Evolutionary conservation across 179 eudicot genomes (phyloP), one percentile per base, ranked within the genome.

Genomic region (Sideroxylon spinosum): DNA sequence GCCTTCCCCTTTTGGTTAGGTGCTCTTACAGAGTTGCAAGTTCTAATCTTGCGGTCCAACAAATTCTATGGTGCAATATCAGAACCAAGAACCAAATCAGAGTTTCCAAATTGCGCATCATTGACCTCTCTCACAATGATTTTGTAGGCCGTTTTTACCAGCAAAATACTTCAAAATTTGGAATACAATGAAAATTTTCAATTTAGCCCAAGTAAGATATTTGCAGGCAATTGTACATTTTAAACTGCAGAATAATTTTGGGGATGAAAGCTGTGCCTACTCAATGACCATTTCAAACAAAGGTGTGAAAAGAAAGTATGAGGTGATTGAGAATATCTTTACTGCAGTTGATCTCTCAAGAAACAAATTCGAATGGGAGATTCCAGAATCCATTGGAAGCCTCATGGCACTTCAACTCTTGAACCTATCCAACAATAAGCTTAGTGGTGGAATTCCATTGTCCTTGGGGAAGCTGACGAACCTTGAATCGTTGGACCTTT

Each of bases 121-220:
- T 86, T 79, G 87, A 89, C 70, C 75, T 87, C 25, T 87, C 92
- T 44, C n/a, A 53, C 23, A 89, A 86, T 66, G 50, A 32, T 73
- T 72, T 72, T n/a, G 69, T 73, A 1, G 90, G 90, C 19, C 28
- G 8, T 48, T 53, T 89, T 53, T 89, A 62, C 87, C 88, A 48
- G 48, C 22, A 25, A 66, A 73, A 10, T 73, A 44, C 64, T 62
- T 85, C 49, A 44, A 57, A 16, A 78, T 20, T 16, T 87, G 84
- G 87, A 76, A 61, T 22, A 78, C 78, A 20, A 87, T 87, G 88
- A 78, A 62, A 63, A 60, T 14, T 3, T 4, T 65, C 2, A 9
- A 78, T 13, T 68, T 72, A 13, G 46, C 65, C 1, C 20, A 74
- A 25, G 6, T 5, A 1, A 22, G 9, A 16, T 14, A 44, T 57